Conservation (phyloP, 2,329 filamentous ascomycete genomes). For the Escovopsis sp. region DNA sequence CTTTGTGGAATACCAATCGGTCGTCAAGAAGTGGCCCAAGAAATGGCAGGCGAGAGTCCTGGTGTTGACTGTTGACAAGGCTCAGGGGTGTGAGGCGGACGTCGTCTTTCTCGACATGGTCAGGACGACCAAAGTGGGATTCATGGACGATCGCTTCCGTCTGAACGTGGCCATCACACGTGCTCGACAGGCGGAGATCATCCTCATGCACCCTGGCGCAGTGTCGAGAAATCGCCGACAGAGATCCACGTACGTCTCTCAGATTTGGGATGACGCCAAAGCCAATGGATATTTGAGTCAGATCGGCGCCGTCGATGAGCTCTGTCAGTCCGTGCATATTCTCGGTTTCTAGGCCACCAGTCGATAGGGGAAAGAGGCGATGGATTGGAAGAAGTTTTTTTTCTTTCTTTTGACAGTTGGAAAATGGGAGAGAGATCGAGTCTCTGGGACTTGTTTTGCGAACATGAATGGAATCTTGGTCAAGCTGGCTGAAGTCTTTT, state of each 20-base stretch:
- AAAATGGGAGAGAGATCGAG: no score
- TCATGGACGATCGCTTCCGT: slow-evolving; percentile 29
- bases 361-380: background rate
- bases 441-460: no score
- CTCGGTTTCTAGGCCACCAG: background rate
- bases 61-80: slow-evolving; percentile 29
- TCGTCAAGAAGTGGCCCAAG: slow-evolving; percentile 14
- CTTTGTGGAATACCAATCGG: slow-evolving; percentile 18
- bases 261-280: slow-evolving; percentile 19
- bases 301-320: background rate
- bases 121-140: slow-evolving; percentile 21
- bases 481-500: no score
- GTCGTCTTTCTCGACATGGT: slow-evolving; percentile 34
- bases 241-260: slow-evolving; percentile 12
- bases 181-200: slow-evolving; percentile 28
- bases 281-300: background rate
- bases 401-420: no score
- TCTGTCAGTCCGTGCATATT: background rate
- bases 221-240: slow-evolving; percentile 3
- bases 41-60: slow-evolving; percentile 19
- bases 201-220: slow-evolving; percentile 25
- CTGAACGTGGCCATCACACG: slow-evolving; percentile 32
- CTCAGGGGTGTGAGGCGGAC: slow-evolving; percentile 33
- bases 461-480: no score
- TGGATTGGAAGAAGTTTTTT: no score